Base-by-base conservation (phyloP, 1,139 yeast genomes). In the Tardiomyces digboiensis region DNA sequence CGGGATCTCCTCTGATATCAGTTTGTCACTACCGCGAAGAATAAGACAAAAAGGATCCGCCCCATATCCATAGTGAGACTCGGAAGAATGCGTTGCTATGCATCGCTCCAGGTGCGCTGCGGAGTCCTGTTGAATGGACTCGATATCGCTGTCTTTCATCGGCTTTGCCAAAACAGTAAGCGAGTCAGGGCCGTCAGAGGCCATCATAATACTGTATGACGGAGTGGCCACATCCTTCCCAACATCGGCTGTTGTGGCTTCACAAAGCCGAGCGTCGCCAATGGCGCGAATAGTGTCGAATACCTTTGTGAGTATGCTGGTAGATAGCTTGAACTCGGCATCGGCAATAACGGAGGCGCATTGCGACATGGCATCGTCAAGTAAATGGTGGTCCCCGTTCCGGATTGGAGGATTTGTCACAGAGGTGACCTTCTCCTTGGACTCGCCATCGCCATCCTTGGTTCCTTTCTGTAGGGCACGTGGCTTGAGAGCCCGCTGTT, bases 271-370 rank as follows among this genome's bases (percentile, higher is more conserved):
- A 16, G 44, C 39, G 36, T 42, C 42, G 29, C 45, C 40, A 29
- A 45, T 23, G 19, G 40, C 18, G 14, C 44, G 41, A 19, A 45
- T 18, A 3, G 46, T 53, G 29, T 75, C 70, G 49, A 89, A 54
- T 2, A 86, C 49, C 19, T 68, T 64, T 39, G 74, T 68, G 70
- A 88, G 72, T 1, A 87, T 64, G 13, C 70, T 61, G 48, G 86
- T 58, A 12, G 93, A 80, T 41, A 76, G 61, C 51, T 74, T 75
- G 62, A 88, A 85, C 59, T 88, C 96, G 7, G 68, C 62, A 36
- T 83, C 81, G 0, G 94, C 97, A 43, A 85, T 72, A 42, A 64
- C 60, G 0, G 76, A 53, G 0, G 87, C 72, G 7, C 50, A 49
- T 4, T 26, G 39, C 3, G 48, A 44, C 46, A 57, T 48, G 29